phyloP scores from a whole-genome alignment of 441 rosid genomes.

The Gossypium lobatum region DNA sequence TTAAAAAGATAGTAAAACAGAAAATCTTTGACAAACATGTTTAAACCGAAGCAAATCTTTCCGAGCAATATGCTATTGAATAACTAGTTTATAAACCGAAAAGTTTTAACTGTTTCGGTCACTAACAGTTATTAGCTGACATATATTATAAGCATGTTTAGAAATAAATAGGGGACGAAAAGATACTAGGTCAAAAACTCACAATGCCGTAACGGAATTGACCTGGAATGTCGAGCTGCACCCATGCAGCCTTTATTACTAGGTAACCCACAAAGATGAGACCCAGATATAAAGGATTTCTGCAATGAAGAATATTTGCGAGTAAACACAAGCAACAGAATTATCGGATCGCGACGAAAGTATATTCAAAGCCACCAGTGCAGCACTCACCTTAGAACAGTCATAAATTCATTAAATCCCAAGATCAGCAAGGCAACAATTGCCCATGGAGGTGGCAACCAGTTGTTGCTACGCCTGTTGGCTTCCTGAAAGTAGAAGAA shows the following conservation, averaged over 20 bases:
- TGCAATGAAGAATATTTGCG: conserved; percentile 33
- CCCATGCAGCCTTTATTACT: conserved; percentile 83
- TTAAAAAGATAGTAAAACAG: not conserved
- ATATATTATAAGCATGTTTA: not conserved
- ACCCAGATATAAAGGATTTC: conserved; percentile 79
- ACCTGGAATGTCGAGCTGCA: conserved; percentile 73
- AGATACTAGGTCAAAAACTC: conserved; percentile 23
- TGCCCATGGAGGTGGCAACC: conserved; percentile 99
- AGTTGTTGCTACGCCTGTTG: conserved; percentile 82
- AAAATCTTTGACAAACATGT: not conserved
- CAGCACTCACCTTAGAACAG: conserved; percentile 66
- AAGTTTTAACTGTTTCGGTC: not conserved
- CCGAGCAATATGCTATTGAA: not conserved
- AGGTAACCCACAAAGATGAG: conserved; percentile 67
- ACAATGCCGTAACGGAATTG: conserved; percentile 83
- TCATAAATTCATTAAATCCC: conserved; percentile 97
- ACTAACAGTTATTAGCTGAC: not conserved
- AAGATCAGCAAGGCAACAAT: conserved; percentile 72
- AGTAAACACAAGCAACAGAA: conserved; percentile 10
- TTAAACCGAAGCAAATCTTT: not conserved
- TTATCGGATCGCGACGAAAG: conserved; percentile 5
- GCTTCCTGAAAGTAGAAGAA: conserved; percentile 71
- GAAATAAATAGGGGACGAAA: not conserved
- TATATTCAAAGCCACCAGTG: conserved; percentile 6
- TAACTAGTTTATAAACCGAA: not conserved